Evolutionary conservation across 2,329 filamentous ascomycete species (phyloP), one percentile per base, ranked within the genome.

Genomic region (Cladosporium sp.): DNA sequence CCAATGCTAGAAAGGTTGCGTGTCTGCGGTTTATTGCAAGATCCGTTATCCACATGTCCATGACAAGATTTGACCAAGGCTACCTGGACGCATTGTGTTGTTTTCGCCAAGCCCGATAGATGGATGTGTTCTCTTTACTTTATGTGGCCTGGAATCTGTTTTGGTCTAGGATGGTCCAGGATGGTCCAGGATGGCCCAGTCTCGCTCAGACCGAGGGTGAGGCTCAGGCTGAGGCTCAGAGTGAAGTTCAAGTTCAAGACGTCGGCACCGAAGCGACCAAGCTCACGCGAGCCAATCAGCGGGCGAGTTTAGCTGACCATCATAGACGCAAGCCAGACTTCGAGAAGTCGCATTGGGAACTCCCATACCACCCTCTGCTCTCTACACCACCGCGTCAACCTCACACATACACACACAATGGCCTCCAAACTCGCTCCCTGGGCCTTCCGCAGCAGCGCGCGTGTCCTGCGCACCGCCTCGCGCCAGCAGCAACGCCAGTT

Each of bases 341-440:
- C n/a, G 39, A 46, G 39, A 39, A 39, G 36, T 46, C 39, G 39
- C 39, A 46, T 46, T 46, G 39, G 39, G 39, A 21, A 46, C 39
- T 46, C 39, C 39, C 39, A 46, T 21, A 30, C 28, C 28, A 56
- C 46, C 23, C 48, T 51, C 48, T n/a, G 18, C 23, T 51, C 23
- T 26, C 53, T 34, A 23, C 53, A 56, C 53, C 53, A 21, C n/a
- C n/a, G 25, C 30, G 53, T 56, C 53, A 32, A 28, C 28, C 53
- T 32, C 53, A 21, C 53, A n/a, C 23, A 23, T 13, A 54, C 51
- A 34, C 48, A 46, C 48, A 63, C 76, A 73, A 96, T 97, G 93
- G 91, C 92, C 78, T 93, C 90, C 79, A 94, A 90, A 84, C 82
- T 96, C 77, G 85, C 89, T 67, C 90, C 92, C 57, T 85, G 89